A percentile compares a stretch with the other conserved stretches of the same genome.
Evolutionary conservation across 768 basidiomycete species (phyloP).

Genomic region (Amanita rimosa): DNA sequence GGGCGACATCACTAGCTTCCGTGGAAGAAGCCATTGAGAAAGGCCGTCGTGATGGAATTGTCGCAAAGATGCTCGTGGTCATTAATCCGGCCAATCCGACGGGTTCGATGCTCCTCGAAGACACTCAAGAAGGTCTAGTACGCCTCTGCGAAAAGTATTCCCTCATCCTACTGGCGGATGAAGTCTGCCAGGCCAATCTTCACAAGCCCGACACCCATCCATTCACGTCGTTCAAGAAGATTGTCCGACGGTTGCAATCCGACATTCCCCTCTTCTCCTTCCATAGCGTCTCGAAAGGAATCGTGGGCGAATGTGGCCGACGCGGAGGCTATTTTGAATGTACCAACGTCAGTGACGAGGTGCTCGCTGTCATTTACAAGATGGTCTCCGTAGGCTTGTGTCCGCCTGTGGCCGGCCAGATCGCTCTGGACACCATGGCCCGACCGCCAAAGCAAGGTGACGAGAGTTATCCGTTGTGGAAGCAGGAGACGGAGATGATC

Average conservation of each 20-base stretch:
- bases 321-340: conserved; percentile 96
- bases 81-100: conserved; percentile 99
- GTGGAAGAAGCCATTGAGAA: conserved; percentile 59
- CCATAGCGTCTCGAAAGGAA: conserved; percentile 97
- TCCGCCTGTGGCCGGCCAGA: conserved; percentile 83
- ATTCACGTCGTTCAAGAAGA: conserved; percentile 92
- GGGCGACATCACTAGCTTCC: conserved; percentile 67
- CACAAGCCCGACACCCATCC: conserved; percentile 55
- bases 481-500: conserved; percentile 72
- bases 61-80: conserved; percentile 80
- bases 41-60: conserved; percentile 47
- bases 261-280: conserved; percentile 82
- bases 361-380: conserved; percentile 88
- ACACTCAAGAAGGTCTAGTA: conserved; percentile 65
- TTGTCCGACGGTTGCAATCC: conserved; percentile 57
- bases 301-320: conserved; percentile 93
- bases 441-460: conserved; percentile 74
- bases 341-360: conserved; percentile 65
- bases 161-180: conserved; percentile 90
- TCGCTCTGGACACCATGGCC: conserved; percentile 90
- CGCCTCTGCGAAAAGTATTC: conserved; percentile 73
- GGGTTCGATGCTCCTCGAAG: conserved; percentile 66
- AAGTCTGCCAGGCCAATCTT: conserved; percentile 96
- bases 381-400: conserved; percentile 89
- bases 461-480: conserved; percentile 69